Base-by-base conservation (phyloP, 1,139 yeast genomes). In the Candida buenavistaensis region DNA sequence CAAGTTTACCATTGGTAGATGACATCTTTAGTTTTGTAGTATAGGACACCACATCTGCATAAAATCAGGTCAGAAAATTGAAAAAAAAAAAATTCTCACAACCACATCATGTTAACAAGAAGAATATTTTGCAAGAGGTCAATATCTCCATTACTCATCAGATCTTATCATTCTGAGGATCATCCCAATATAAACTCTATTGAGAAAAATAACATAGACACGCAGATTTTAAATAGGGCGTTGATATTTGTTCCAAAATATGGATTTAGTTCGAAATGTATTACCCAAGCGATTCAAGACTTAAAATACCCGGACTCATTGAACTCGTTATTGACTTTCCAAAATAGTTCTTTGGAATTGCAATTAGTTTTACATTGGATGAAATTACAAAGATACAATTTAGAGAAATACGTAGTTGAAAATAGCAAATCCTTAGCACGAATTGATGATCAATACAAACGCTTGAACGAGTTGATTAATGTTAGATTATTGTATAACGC, bases 241-340 rank as follows among this genome's bases (percentile, higher is more conserved):
- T 40, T 68, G n/a, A 61, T 58, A 22, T 66, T 66, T 43, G 85
- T 90, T 17, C 95, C 96, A 1, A 49, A 59, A 33, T 66, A 60
- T 38, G 97, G 97, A 2, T 88, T 92, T 56, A 64, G 73, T 38
- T 72, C 75, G 28, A 57, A 62, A 26, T 80, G 95, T 9, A 64
- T 92, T 6, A 64, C 75, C 1, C 60, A 70, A 27, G 85, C 94
- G 4, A 68, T 83, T 6, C 68, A 79, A 24, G 81, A 78, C 6
- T 59, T 79, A 47, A 78, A 80, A 2, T 75, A 80, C 48, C 72
- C 81, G 5, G 89, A 86, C 41, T 76, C 88, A n/a, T 68, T 86
- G 27, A 75, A 72, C 28, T 74, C 83, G 2, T 67, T 81, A 3
- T 74, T 87, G 11, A 51, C 68, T 1, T 46, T 59, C 17, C 49